These are phyloP conservation scores for Blastobotrys proliferans DNA, from an alignment of 1,139 yeast genomes.

Conservation along the genomic window DNA sequence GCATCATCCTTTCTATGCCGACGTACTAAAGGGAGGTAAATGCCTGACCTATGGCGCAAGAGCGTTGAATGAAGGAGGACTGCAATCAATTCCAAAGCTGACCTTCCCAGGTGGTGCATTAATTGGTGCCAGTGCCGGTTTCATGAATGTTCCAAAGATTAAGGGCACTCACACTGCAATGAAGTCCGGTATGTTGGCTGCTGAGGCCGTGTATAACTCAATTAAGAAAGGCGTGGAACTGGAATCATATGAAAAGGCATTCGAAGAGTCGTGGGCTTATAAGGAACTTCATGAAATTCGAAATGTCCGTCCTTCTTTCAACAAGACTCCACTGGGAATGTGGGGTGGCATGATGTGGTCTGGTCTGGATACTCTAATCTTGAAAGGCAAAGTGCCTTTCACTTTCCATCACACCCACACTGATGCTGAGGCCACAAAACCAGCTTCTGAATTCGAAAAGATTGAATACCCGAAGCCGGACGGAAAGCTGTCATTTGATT, in stretches of 20 bases:
- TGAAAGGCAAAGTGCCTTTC: slow-evolving; percentile 83
- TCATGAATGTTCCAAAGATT: slow-evolving; percentile 92
- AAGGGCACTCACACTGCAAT: slow-evolving; percentile 98
- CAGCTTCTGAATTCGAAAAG: slow-evolving; percentile 60
- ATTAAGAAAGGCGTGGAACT: slow-evolving; percentile 47
- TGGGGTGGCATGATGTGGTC: slow-evolving; percentile 80
- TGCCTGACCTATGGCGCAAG: slow-evolving; percentile 94
- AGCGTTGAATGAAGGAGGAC: slow-evolving; percentile 94
- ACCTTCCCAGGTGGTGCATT: slow-evolving; percentile 93
- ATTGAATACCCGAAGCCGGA: slow-evolving; percentile 95
- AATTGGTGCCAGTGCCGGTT: slow-evolving; percentile 95
- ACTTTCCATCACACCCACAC: slow-evolving; percentile 68
- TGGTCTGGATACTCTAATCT: slow-evolving; percentile 74
- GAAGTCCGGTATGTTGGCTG: slow-evolving; percentile 92
- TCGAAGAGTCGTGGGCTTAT: slow-evolving; percentile 78
- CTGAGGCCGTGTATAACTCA: slow-evolving; percentile 69
- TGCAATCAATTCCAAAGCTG: slow-evolving; percentile 83
- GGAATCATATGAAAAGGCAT: slow-evolving; percentile 58
- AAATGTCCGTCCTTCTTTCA: slow-evolving; percentile 88
- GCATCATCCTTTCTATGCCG: slow-evolving; percentile 79
- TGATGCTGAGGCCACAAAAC: slow-evolving; percentile 67
- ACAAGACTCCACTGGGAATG: slow-evolving; percentile 51
- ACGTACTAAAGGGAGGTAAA: slow-evolving; percentile 78
- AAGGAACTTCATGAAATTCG: slow-evolving; percentile 79
- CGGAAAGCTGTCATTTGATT: slow-evolving; percentile 81